Base-by-base conservation (phyloP, 352 stramenopile species). In the Globisporangium rhizosaccharum region DNA sequence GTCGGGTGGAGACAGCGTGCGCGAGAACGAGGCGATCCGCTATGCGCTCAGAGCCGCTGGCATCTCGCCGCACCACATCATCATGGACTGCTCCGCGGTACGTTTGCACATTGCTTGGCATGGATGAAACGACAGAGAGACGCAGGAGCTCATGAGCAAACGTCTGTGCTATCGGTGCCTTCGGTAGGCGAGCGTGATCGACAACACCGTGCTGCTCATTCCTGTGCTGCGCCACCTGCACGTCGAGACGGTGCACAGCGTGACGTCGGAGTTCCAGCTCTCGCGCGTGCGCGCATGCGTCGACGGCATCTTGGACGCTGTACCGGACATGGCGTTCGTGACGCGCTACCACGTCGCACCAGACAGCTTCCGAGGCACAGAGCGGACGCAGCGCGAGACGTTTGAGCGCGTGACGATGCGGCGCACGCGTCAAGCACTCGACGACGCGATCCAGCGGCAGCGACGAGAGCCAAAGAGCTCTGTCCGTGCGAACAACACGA, bases 41-140 rank as follows among this genome's bases (percentile, higher is more conserved):
- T 80, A 83, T 11, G 75, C 71, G 26, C 70, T 87, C 12, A 65
- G 82, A 18, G 65, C 69, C 18, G 59, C 63, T n/a, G 76, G 79
- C 44, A 73, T 89, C 48, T 85, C 79, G 4, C 75, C 75, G 14
- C 77, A 89, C 53, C 76, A 87, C 56, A 82, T 87, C 52, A 55
- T 86, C 67, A 87, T 87, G 76, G 72, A 85, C 64, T 89, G 79
- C 75, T 79, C 72, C 0, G 68, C 71, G 30, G 76, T 88, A 62
- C 65, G 69, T 36, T 23, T 18, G n/a, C 2, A 5, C 23, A 23
- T 47, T 67, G 18, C 15, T 15, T n/a, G 39, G 23, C 15, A 10
- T 18, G 14, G 41, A 20, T 18, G 41, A 46, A 1, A 18, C 28
- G 18, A 7, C 14, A n/a, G 18, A 46, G 41, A 18, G 41, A 18